These are phyloP conservation scores for Lepraria neglecta DNA, from an alignment of 495 filamentous ascomycete species.

Conservation along the genomic window DNA sequence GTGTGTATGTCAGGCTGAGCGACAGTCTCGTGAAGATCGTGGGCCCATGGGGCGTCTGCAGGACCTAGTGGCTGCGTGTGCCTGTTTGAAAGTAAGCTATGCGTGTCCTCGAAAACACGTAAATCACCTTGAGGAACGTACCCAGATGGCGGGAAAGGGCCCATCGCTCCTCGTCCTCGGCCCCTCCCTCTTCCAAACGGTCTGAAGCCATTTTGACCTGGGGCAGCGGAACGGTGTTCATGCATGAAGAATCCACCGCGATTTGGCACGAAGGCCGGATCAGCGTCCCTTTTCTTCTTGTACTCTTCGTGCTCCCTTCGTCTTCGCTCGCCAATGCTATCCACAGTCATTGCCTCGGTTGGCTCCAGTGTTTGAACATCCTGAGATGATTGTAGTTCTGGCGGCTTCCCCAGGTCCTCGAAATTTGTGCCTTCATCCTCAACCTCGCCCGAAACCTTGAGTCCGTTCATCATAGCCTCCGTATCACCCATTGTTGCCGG, in stretches of 20 bases:
- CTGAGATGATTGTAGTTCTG: constrained; percentile 30
- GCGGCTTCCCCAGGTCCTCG: constrained; percentile 48
- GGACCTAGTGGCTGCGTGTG: constrained; percentile 45
- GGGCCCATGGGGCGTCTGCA: constrained; percentile 74
- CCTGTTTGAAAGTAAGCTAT: constrained; percentile 33
- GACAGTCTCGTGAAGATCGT: constrained; percentile 90
- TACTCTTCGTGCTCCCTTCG: constrained; percentile 87
- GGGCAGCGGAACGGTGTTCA: constrained; percentile 33
- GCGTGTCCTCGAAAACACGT: background rate
- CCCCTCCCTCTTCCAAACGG: constrained; percentile 11
- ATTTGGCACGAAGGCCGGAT: constrained; percentile 92
- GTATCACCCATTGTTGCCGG: constrained; percentile 56
- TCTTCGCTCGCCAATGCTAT: constrained; percentile 58
- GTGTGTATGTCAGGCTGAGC: constrained; percentile 43
- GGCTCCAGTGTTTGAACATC: constrained; percentile 33
- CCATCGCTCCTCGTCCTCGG: constrained; percentile 9
- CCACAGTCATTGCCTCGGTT: constrained; percentile 29
- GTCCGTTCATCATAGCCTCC: constrained; percentile 79
- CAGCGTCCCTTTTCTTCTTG: constrained; percentile 74
- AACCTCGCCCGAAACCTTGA: constrained; percentile 58
- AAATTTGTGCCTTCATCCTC: constrained; percentile 58
- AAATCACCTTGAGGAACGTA: constrained; percentile 31
- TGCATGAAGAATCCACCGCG: constrained; percentile 70
- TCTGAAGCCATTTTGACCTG: constrained; percentile 48
- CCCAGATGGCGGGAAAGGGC: constrained; percentile 4